These are phyloP conservation scores for Ricinus communis DNA, from an alignment of 345 rosid genomes.

Conservation along the genomic window DNA sequence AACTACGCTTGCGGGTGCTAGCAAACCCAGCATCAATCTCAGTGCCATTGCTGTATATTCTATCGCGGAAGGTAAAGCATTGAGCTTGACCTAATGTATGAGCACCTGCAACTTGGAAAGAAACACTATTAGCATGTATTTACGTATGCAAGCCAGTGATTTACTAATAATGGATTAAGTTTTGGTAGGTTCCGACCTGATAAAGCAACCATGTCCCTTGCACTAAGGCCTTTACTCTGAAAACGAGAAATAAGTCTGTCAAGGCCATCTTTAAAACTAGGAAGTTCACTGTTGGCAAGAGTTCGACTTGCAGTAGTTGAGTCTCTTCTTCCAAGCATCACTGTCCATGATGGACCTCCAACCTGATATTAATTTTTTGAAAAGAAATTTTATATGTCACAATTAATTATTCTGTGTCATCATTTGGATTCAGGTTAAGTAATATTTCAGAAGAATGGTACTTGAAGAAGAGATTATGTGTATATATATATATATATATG, in stretches of 20 bases:
- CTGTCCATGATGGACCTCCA: slow-evolving; percentile 26
- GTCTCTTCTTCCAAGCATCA: slow-evolving; percentile 31
- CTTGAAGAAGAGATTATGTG: background rate
- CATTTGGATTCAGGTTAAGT: no score
- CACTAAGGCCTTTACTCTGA: slow-evolving; percentile 13
- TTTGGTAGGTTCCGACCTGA: slow-evolving; percentile 6
- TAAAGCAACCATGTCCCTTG: slow-evolving; percentile 28
- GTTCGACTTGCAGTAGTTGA: slow-evolving; percentile 15
- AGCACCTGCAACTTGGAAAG: background rate
- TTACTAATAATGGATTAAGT: no score
- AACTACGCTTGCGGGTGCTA: slow-evolving; percentile 13
- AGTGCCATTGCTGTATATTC: slow-evolving; percentile 18
- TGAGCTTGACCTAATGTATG: slow-evolving; percentile 22
- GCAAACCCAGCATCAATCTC: slow-evolving; percentile 22
- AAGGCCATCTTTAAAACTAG: slow-evolving; percentile 13
- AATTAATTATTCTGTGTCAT: no score
- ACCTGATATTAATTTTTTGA: slow-evolving; percentile 13
- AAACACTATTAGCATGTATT: background rate
- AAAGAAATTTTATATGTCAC: no score
- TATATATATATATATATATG: background rate
- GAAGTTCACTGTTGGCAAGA: slow-evolving; percentile 11
- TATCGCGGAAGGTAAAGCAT: slow-evolving; percentile 17
- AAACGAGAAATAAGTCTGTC: slow-evolving; percentile 3
- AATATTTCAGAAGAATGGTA: no score
- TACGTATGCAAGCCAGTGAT: background rate